Evolutionary conservation across 2,329 filamentous ascomycete genomes (phyloP), one percentile per base, ranked within the genome.

Genomic region (Pseudohalonectria lignicola): DNA sequence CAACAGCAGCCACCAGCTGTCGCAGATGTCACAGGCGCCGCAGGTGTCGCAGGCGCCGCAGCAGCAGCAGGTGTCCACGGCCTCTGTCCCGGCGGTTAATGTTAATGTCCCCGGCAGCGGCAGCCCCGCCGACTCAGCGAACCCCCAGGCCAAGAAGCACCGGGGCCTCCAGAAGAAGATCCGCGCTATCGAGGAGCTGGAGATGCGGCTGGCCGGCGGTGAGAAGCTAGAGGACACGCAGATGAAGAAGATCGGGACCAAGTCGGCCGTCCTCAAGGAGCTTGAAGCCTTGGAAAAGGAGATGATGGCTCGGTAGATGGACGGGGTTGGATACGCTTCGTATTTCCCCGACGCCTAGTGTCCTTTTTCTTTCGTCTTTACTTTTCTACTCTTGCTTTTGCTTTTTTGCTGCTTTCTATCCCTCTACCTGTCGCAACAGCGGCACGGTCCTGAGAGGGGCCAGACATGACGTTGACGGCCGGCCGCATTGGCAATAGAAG

Each of bases 151-250:
- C 32, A 98, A 96, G 77, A 98, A 96, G 69, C 76, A 95, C 44
- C 74, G 92, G 40, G 86, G 86, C 42, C 71, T 98, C 45, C 73
- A 94, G 58, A 98, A 98, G 76, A 98, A 98, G 74, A 83, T 98
- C 45, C 79, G 92, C 16, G 92, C 92, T 10, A 98, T 98, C 54
- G 92, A 98, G 56, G 92, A 98, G 57, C 67, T 98, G 44, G 94
- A 96, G 69, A 95, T 96, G 88, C 79, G 92, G 40, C 79, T 88
- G 48, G 92, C 90, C 3, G 81, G 82, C 25, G 90, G 90, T 5
- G 92, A 98, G 71, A 96, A 95, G 71, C 67, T 98, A 43, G 92
- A 98, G 65, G 90, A 95, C 54, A 98, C 92, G 23, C 92, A 98
- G 66, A 79, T 98, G 62, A 93, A 94, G 72, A 98, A 98, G 74